A percentile compares a stretch with the other conserved stretches of the same genome.
These are phyloP conservation scores for Tardiomyces depauwii DNA, from an alignment of 1,139 yeast genomes.

Conservation along the genomic window DNA sequence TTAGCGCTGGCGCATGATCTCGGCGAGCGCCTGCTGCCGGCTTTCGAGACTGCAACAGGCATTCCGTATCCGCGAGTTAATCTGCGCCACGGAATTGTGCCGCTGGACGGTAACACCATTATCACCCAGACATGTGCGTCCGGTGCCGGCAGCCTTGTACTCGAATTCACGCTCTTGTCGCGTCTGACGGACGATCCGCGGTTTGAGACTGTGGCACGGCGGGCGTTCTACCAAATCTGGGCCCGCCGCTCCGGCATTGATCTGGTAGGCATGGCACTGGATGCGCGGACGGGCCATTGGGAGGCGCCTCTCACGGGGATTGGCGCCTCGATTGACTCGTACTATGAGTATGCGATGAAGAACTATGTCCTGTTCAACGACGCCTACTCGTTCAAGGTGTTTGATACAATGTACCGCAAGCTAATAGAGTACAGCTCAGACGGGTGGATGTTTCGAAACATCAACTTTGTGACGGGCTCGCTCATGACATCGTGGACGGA, in stretches of 20 bases:
- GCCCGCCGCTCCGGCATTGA: slow-evolving; percentile 47
- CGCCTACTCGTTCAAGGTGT: slow-evolving; percentile 44
- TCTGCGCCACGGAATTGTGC: slow-evolving; percentile 39
- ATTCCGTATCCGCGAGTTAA: slow-evolving; percentile 70
- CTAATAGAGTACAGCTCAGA: slow-evolving; percentile 37
- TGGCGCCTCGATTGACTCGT: slow-evolving; percentile 92
- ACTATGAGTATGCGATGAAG: slow-evolving; percentile 80
- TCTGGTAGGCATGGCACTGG: slow-evolving; percentile 68
- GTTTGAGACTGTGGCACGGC: slow-evolving; percentile 51
- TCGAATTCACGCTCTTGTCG: slow-evolving; percentile 69
- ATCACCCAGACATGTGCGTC: slow-evolving; percentile 66
- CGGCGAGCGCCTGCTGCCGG: slow-evolving; percentile 55
- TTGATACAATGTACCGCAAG: slow-evolving; percentile 48
- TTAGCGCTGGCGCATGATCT: slow-evolving; percentile 59
- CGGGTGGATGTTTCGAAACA: slow-evolving; percentile 52
- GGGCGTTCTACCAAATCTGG: slow-evolving; percentile 68
- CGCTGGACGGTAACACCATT: slow-evolving; percentile 20
- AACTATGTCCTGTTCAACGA: slow-evolving; percentile 66
- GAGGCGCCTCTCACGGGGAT: slow-evolving; percentile 58
- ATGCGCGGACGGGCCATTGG: slow-evolving; percentile 48
- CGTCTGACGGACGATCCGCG: slow-evolving; percentile 60
- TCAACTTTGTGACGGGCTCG: slow-evolving; percentile 43
- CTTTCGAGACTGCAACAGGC: slow-evolving; percentile 49
- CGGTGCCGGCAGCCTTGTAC: slow-evolving; percentile 73
- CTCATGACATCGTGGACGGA: slow-evolving; percentile 64